Evolutionary conservation across 2,329 filamentous ascomycete species (phyloP), one percentile per base, ranked within the genome.

Genomic region (Penicillium sp.): DNA sequence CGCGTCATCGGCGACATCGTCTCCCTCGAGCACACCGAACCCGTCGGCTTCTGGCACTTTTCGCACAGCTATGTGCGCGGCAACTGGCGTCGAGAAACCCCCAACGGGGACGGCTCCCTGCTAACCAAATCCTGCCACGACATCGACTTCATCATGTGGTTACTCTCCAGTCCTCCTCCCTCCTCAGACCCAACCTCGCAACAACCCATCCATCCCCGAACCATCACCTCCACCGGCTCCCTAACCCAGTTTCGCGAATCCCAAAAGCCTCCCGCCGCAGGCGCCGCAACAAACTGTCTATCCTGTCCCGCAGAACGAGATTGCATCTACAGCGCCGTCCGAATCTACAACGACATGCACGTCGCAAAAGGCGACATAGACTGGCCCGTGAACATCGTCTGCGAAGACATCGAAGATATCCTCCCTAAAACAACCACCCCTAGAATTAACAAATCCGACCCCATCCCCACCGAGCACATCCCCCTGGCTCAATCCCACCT

Each of bases 81-180:
- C n/a, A 96, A 97, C 69, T 97, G 93, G 93, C 81, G 91, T 6
- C 87, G 87, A 54, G 82, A 88, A 57, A 84, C 81, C 0, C 21
- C 84, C 73, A 4, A 83, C 78, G n/a, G 90, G 79, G 22, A 91
- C 84, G 6, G 72, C 2, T 91, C 87, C 1, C 76, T 98, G 1
- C 77, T 98, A 28, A 95, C 91, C 3, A 98, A 97, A 70, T 94
- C 88, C 52, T 97, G 93, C 60, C 93, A 98, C 62, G 93, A 98
- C 60, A 87, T 98, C 43, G 93, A 98, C 64, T 81, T 97, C 50
- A 72, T 97, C 4, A 75, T 97, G 15, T 98, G 93, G 93, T 73
- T 97, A 41, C 77, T 97, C 10, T 91, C n/a, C n/a, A n/a, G 84
- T 63, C 88, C 87, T 0, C 87, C 88, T 0, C 68, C 77, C 0